A percentile compares a stretch with the other conserved stretches of the same genome.
These are phyloP conservation scores for Erythrophleum ivorense DNA, from an alignment of 331 rosid species.

Conservation along the genomic window DNA sequence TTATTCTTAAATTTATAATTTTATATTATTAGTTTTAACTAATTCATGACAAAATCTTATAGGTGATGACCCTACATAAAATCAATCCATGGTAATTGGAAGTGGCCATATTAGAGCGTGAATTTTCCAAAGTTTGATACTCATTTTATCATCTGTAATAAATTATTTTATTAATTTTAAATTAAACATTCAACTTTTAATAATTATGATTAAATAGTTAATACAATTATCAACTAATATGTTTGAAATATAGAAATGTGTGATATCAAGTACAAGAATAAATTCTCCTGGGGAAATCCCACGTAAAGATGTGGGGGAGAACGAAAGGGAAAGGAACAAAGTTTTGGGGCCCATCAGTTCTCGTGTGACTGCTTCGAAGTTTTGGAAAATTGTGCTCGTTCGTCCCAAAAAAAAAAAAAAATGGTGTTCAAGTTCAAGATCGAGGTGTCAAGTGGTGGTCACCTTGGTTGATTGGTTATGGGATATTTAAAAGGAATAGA, in stretches of 20 bases:
- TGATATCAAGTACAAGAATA: not conserved
- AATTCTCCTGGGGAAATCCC: not conserved
- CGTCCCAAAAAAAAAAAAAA: too few relatives aligned
- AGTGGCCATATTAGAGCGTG: not conserved
- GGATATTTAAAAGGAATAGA: too few relatives aligned
- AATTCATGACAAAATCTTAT: too few relatives aligned
- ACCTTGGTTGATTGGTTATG: too few relatives aligned
- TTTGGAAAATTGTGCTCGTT: too few relatives aligned
- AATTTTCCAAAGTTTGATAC: not conserved
- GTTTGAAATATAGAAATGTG: too few relatives aligned
- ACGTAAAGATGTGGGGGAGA: not conserved
- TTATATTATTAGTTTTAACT: too few relatives aligned
- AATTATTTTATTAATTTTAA: not conserved
- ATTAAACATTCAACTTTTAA: not conserved
- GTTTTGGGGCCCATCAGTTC: not conserved
- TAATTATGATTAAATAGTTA: not conserved
- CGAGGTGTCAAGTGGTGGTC: too few relatives aligned
- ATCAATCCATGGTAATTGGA: not conserved
- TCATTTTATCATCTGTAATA: not conserved
- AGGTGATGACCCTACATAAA: too few relatives aligned
- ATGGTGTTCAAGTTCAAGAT: too few relatives aligned
- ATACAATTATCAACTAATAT: not conserved
- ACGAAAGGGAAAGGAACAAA: not conserved
- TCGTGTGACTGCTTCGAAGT: not conserved
- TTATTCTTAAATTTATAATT: too few relatives aligned